Evolutionary conservation across 2,329 filamentous ascomycete genomes (phyloP), one percentile per base, ranked within the genome.

Genomic region (Ophiostoma ulmi): DNA sequence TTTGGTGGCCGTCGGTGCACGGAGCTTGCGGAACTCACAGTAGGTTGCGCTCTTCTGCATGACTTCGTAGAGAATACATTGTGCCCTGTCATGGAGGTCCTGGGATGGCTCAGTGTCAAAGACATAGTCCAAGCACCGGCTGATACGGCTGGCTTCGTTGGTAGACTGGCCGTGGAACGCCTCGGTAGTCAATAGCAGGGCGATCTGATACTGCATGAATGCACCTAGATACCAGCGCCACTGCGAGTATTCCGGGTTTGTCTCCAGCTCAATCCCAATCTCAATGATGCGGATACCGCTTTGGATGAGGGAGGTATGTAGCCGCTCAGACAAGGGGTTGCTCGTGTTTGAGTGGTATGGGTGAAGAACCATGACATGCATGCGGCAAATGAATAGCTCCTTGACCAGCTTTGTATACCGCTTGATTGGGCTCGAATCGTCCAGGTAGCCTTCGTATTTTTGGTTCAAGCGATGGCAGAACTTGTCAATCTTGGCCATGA

Each of bases 141-240:
- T 92, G 71, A 92, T 90, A 10, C 90, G 85, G 35, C 86, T 83
- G 1, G 87, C 87, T 72, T 90, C 84, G 68, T 83, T 22, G 83
- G 67, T 84, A 82, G 69, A 84, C 80, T 0, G 87, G 86, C 58
- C 84, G 83, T 85, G 84, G 76, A 88, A 90, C 4, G 92, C 80
- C 76, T 93, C 90, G 31, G 87, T 85, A 7, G 91, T 82, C 31
- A 94, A 81, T 0, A 93, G 82, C 41, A 93, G 82, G 0, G 90
- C 89, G 5, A 86, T 84, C 75, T 93, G 91, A 77, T 89, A 92
- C 76, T 92, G 90, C 73, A 91, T 88, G 73, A 90, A 86, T 6
- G 91, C 89, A 5, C 90, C 89, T 14, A 81, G 76, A 74, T 92
- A 93, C 91, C 91, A 93, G 1, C 82, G 79, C 90, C 90, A 93